These are phyloP conservation scores for Lanmaoa pseudosensibilis DNA, from an alignment of 768 basidiomycete species.

Conservation along the genomic window DNA sequence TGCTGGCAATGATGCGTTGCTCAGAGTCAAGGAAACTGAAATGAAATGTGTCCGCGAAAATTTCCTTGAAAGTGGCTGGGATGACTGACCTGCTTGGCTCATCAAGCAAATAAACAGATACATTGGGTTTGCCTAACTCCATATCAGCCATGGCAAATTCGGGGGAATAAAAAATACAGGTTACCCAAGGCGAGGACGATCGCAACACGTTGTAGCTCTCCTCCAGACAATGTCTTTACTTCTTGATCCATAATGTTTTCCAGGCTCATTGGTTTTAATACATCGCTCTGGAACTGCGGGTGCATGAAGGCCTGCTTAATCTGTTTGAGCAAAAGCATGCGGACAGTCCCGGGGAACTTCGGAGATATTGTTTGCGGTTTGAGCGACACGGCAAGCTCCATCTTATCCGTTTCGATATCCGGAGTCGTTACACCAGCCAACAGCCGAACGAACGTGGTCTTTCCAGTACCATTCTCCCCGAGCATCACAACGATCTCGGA, in stretches of 20 bases:
- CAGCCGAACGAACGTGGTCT: slow-evolving; percentile 96
- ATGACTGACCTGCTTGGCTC: slow-evolving; percentile 75
- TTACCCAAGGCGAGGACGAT: slow-evolving; percentile 89
- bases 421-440: slow-evolving; percentile 86
- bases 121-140: slow-evolving; percentile 64
- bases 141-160: slow-evolving; percentile 8
- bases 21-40: slow-evolving; percentile 93
- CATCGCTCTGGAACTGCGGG: slow-evolving; percentile 99
- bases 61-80: neutral
- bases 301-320: slow-evolving; percentile 98
- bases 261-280: slow-evolving; percentile 95
- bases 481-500: slow-evolving; percentile 99
- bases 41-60: slow-evolving; percentile 4
- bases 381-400: slow-evolving; percentile 83
- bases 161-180: slow-evolving; percentile 6
- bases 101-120: slow-evolving; percentile 91
- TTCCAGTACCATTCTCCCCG: slow-evolving; percentile 98
- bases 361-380: slow-evolving; percentile 99
- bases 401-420: slow-evolving; percentile 79
- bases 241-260: slow-evolving; percentile 97
- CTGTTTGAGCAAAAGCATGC: slow-evolving; percentile 90
- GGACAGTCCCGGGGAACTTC: slow-evolving; percentile 95
- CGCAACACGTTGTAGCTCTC: slow-evolving; percentile 96
- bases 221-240: slow-evolving; percentile 96
- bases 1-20: slow-evolving; percentile 97